Evolutionary conservation across 2,329 filamentous ascomycete genomes (phyloP), one percentile per base, ranked within the genome.

Genomic region (Venturia nashicola): DNA sequence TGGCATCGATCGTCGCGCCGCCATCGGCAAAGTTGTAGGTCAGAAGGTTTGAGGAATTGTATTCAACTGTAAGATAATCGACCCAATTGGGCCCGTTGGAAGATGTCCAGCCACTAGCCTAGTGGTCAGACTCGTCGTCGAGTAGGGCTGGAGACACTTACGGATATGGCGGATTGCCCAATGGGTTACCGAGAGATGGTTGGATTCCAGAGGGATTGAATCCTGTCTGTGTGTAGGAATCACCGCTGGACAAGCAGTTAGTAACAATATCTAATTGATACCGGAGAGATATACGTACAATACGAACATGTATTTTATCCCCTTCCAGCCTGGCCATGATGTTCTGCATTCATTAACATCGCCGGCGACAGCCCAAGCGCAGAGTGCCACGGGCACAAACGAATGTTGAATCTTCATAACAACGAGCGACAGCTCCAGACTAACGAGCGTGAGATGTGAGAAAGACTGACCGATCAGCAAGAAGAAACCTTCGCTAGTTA

Each of bases 101-200:
- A 23, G 59, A 20, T 40, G 62, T 55, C 72, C 73, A 7, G 7
- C 69, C 70, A 23, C 59, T 60, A 44, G 27, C 1, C 9, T 34
- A 27, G 16, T 3, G 36, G 39, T 46, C n/a, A 32, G 32, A 8
- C 59, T 23, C n/a, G n/a, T 43, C 32, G 6, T 12, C 7, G 3
- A n/a, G 18, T n/a, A 6, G n/a, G 18, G 34, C 11, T 54, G 7
- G 3, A 6, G 48, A 14, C 9, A 46, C 68, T 65, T 69, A 72
- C 69, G 79, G 81, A 66, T 82, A 83, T 0, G 75, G 59, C 0
- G 85, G 85, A 68, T 88, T 88, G 0, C 86, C 85, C 66, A 87
- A 75, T 0, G 84, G 83, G 68, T 85, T 83, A 6, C 73, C 71
- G 5, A 76, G 67, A 8, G 76, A 80, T 1, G 86, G 84, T 44